A percentile compares a stretch with the other conserved stretches of the same genome.
Evolutionary conservation across 106 monocot species (phyloP).

Genomic region (Allium sativum): DNA sequence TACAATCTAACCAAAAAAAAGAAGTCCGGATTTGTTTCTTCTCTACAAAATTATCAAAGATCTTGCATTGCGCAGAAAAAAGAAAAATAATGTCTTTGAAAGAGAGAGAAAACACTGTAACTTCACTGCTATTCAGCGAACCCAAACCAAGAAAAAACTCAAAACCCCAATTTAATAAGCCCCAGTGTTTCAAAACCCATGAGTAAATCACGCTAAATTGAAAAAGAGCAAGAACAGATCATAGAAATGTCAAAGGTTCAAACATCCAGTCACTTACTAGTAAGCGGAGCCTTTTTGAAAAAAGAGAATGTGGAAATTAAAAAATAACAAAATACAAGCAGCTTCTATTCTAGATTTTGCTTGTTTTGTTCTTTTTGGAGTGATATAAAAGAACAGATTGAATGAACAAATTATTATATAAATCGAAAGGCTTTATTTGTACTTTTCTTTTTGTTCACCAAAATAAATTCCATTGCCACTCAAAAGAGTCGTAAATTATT

Average conservation of each 20-base stretch:
- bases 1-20: not conserved
- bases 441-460: too few relatives aligned
- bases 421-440: too few relatives aligned
- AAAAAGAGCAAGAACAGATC: conserved; percentile 7
- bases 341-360: conserved; percentile 23
- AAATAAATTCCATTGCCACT: too few relatives aligned
- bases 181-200: not conserved
- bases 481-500: too few relatives aligned
- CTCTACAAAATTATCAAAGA: not conserved
- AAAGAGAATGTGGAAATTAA: not conserved
- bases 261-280: conserved; percentile 5
- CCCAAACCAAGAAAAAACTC: not conserved
- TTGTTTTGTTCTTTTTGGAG: not conserved
- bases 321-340: conserved; percentile 9
- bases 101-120: not conserved
- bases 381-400: too few relatives aligned
- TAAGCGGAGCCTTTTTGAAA: not conserved
- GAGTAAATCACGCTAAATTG: not conserved
- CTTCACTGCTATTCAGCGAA: not conserved
- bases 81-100: not conserved
- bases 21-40: not conserved
- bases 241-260: not conserved
- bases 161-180: not conserved
- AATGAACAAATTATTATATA: too few relatives aligned
- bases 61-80: not conserved